Base-by-base conservation (phyloP, 2,329 filamentous ascomycete species). In the Phaeosphaeriaceae sp. region DNA sequence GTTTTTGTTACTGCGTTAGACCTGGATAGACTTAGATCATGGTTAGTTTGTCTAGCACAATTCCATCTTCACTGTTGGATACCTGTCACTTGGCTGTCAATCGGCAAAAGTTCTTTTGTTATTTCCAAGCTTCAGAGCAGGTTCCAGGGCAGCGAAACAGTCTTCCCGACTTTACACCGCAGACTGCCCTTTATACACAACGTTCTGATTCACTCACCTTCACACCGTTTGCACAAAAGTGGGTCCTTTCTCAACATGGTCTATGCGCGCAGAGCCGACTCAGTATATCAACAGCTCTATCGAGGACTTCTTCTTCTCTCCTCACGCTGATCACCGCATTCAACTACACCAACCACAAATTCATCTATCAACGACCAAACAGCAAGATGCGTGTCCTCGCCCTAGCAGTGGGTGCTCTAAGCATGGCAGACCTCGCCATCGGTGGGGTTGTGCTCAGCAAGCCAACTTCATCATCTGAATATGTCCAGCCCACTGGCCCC, bases 371-470 rank as follows among this genome's bases (percentile, higher is more conserved):
- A 46, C 5, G 3, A 28, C 21, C 22, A 49, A 49, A 28, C 46
- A 24, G 10, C 40, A 49, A 28, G 21, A 55, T 55, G 53, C 46
- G 32, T 11, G 22, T 55, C 22, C n/a, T 43, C n/a, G 21, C 21
- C n/a, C 17, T 55, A 15, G 46, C 24, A 15, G 13, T 43, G 30
- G 9, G 53, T 47, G 46, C 32, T 11, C 53, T 55, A 22, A 46
- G 53, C 32, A 23, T 49, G 11, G 53, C 21, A 10, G 23, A 23
- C 47, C 21, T 43, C 46, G 11, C 53, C 3, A 24, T 40, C 6
- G 46, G 46, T 9, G 44, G 19, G 8, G 30, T 22, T 22, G 23
- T 21, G 22, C 19, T 3, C 28, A n/a, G 17, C 10, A n/a, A 48
- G 6, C 6, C 32, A 3, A 7, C 49, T 32, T 19, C 40, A 2